Conservation (phyloP, 2,329 filamentous ascomycete genomes). For the Pseudocercospora vitis region DNA sequence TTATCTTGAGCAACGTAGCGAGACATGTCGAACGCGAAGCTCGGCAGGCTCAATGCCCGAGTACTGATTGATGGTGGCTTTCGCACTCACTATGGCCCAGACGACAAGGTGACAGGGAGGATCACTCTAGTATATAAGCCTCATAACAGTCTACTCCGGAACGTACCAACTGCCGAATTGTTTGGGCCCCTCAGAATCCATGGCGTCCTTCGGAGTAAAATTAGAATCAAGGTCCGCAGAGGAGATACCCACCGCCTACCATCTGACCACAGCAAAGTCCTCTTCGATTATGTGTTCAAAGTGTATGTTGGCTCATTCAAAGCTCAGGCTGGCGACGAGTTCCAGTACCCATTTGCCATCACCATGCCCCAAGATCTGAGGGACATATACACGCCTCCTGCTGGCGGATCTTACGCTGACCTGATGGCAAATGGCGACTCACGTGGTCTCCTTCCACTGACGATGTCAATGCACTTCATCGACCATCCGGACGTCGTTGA, state of each 20-base stretch:
- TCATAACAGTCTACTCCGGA: conserved; percentile 17
- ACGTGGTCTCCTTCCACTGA: conserved; percentile 15
- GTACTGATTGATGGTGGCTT: conserved; percentile 14
- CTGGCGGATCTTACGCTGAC: background rate
- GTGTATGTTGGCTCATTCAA: conserved; percentile 24
- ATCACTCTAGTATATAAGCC: conserved; percentile 19
- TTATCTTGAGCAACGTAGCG: too few species aligned
- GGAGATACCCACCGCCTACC: conserved; percentile 20
- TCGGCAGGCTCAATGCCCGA: conserved; percentile 17
- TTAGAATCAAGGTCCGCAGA: conserved; percentile 19
- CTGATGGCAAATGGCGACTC: background rate
- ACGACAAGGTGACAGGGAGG: conserved; percentile 19
- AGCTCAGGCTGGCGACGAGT: conserved; percentile 17
- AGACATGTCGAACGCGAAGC: conserved; percentile 12
- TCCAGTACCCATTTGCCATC: conserved; percentile 17
- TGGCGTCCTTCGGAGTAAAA: conserved; percentile 14
- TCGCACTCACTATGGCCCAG: conserved; percentile 19
- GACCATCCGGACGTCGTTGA: conserved; percentile 25
- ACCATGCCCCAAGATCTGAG: conserved; percentile 15
- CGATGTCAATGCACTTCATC: conserved; percentile 17
- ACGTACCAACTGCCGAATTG: conserved; percentile 20
- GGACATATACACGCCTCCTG: background rate
- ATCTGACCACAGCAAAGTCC: conserved; percentile 16
- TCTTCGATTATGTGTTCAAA: conserved; percentile 14
- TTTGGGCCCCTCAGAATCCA: conserved; percentile 23